Conservation (phyloP, 1,284 basidiomycete genomes). For the Pterulicium gracile region DNA sequence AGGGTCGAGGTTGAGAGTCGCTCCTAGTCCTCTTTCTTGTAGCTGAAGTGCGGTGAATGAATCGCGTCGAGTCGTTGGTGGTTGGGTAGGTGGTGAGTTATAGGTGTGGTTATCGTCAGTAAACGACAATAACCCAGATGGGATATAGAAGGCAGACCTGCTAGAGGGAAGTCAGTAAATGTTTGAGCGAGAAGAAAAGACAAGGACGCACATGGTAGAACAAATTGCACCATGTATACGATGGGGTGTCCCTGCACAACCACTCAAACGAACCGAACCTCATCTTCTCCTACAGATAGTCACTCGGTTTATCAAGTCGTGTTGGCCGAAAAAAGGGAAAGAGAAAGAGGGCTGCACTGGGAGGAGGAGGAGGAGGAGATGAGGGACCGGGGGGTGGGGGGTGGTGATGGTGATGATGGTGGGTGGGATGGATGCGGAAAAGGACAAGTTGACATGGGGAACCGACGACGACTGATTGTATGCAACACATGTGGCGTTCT, state of each 20-base stretch:
- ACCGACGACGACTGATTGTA: no score
- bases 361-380: background rate
- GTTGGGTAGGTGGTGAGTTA: conserved; percentile 4
- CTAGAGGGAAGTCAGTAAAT: background rate
- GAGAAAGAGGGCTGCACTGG: background rate
- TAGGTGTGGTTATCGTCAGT: background rate
- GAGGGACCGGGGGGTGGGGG: background rate
- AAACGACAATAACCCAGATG: background rate
- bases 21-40: conserved; percentile 22
- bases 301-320: background rate
- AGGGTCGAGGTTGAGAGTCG: conserved; percentile 22
- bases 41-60: conserved; percentile 7
- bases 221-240: conserved; percentile 64
- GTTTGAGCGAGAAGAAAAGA: background rate
- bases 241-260: conserved; percentile 46
- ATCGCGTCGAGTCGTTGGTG: no score
- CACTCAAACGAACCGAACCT: conserved; percentile 50
- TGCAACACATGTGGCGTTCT: no score
- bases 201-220: conserved; percentile 39
- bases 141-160: background rate
- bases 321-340: background rate
- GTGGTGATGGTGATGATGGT: no score
- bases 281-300: conserved; percentile 24
- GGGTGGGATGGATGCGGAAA: no score
- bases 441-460: no score